Evolutionary conservation across 495 filamentous ascomycete species (phyloP), one percentile per base, ranked within the genome.

Genomic region (Talaromyces thailandensis): DNA sequence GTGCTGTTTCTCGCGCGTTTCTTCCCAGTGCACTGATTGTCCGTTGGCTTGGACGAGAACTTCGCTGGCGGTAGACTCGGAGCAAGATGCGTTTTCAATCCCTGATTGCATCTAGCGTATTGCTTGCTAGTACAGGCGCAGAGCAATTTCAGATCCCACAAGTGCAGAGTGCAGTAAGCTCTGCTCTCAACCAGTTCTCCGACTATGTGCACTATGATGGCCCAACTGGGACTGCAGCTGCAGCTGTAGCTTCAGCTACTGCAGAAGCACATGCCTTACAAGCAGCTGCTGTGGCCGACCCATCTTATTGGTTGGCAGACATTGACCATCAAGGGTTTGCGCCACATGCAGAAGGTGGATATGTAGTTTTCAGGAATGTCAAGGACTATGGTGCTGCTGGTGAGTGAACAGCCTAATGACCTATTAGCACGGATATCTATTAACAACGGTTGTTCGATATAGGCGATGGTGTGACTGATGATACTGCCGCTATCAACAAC

Each of bases 251-350:
- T 4, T 48, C 63, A 24, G 53, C 37, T 11, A 58, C 62, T 25
- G 51, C 26, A 57, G 21, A 58, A n/a, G 24, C 58, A 23, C 58
- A 56, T 25, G 35, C 31, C 12, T 21, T 28, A 14, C n/a, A 35
- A 4, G 63, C 68, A n/a, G 64, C 60, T 6, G 69, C 73, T 40
- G 67, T 65, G 6, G 51, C 61, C 26, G 69, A 71, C 53, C 60
- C 71, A 23, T 60, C 70, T 6, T 91, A 86, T 76, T 95, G 91
- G 90, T 69, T 92, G 55, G 79, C 82, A 24, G 78, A 77, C 63
- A 89, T 92, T 64, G 63, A 77, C 29, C 86, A 88, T 26, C 83
- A 88, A 64, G 81, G 81, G 25, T 64, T 74, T 58, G 79, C 79
- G 24, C 73, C 80, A 29, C 79, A 73, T 64, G 75, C 73, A 64